Evolutionary conservation across 148 eudicot species (phyloP).

Genomic region (Vaccinium vitisidaea): DNA sequence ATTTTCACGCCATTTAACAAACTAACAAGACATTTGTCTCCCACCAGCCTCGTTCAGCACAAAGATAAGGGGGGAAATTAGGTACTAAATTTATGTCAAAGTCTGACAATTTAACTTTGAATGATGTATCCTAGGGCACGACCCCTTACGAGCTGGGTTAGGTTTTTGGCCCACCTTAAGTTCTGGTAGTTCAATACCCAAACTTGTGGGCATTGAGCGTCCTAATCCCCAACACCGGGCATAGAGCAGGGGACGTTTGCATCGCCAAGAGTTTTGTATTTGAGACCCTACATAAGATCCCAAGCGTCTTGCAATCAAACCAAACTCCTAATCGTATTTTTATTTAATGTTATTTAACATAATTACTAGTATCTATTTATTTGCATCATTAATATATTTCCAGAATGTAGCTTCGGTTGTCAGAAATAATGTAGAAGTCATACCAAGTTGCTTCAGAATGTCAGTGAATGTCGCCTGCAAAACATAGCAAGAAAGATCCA

Average conservation of each 20-base stretch:
- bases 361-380: no score
- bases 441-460: constrained; percentile 88
- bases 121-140: neutral
- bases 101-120: neutral
- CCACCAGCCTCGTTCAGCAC: neutral
- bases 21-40: neutral
- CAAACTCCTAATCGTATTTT: neutral
- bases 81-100: neutral
- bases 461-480: constrained; percentile 97
- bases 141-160: neutral
- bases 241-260: neutral
- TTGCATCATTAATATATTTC: neutral
- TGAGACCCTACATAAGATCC: neutral
- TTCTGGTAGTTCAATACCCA: no score
- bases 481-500: constrained; percentile 2
- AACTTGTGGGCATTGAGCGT: neutral
- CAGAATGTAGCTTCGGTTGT: neutral
- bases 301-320: neutral
- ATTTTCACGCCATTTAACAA: neutral
- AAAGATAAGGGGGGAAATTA: neutral
- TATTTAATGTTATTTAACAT: no score
- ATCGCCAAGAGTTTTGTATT: neutral
- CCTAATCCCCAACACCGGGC: neutral
- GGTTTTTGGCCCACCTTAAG: neutral
- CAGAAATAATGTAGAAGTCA: constrained; percentile 13